Evolutionary conservation across 192 early-diverging fungal species (phyloP).

Genomic region (Coemansia sp.): DNA sequence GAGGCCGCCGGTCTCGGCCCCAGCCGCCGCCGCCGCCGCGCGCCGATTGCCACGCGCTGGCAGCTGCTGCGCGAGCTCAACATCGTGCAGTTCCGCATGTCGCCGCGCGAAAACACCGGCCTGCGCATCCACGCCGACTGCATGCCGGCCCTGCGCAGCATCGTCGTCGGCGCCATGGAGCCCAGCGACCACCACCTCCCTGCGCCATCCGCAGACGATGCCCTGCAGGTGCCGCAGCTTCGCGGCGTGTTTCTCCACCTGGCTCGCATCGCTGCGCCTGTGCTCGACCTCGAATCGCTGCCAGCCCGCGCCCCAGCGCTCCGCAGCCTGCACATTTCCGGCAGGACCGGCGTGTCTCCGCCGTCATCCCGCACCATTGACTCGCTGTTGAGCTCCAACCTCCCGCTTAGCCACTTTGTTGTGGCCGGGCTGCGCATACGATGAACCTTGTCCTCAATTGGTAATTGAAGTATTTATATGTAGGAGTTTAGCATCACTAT

Average conservation of each 20-base stretch:
- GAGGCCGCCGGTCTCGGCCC: background rate
- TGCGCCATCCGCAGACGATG: slow-evolving; percentile 7
- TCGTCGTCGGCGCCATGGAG: slow-evolving; percentile 16
- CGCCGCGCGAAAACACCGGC: slow-evolving; percentile 23
- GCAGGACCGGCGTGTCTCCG: no score
- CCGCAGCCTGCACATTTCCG: no score
- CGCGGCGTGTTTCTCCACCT: slow-evolving; percentile 17
- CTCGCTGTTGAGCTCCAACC: slow-evolving; percentile 10
- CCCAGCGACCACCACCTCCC: slow-evolving; percentile 29
- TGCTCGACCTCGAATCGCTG: slow-evolving; percentile 23
- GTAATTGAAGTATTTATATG: no score
- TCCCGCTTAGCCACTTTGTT: slow-evolving; percentile 13
- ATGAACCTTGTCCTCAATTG: no score
- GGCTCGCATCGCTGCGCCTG: slow-evolving; percentile 17
- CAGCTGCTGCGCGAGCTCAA: slow-evolving; percentile 2
- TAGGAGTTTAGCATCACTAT: background rate
- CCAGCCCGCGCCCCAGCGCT: slow-evolving; percentile 1
- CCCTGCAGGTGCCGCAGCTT: slow-evolving; percentile 18
- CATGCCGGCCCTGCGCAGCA: slow-evolving; percentile 18
- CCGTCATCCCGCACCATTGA: no score
- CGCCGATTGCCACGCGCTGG: slow-evolving; percentile 3
- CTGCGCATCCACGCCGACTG: slow-evolving; percentile 15
- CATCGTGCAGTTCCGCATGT: slow-evolving; percentile 18
- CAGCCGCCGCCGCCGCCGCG: no score
- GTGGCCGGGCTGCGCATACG: slow-evolving; percentile 4